Conservation (phyloP, 1,284 basidiomycete genomes). For the Pseudozyma thailandica region DNA sequence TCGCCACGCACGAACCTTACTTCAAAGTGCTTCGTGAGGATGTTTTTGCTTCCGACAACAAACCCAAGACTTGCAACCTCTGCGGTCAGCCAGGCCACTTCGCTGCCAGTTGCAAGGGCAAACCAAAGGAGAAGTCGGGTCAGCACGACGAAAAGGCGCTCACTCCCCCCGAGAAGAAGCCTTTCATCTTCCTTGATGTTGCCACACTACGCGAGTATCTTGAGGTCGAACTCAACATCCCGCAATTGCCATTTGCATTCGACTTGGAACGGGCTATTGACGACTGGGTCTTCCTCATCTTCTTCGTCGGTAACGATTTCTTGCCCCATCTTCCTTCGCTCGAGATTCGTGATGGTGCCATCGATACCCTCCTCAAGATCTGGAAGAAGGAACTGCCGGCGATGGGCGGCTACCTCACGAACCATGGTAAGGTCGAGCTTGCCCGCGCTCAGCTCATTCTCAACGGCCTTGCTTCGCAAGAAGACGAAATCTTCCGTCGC, state of each 20-base stretch:
- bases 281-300: conserved; percentile 99
- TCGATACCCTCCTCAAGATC: conserved; percentile 93
- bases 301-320: conserved; percentile 99
- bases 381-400: conserved; percentile 91
- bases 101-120: conserved; percentile 83
- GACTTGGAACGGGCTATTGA: conserved; percentile 96
- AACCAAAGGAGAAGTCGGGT: conserved; percentile 66
- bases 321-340: conserved; percentile 95
- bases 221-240: conserved; percentile 89
- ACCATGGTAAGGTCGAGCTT: conserved; percentile 89
- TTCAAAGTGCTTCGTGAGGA: conserved; percentile 98
- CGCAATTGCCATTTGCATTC: conserved; percentile 84
- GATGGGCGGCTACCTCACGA: conserved; percentile 97
- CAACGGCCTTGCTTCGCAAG: conserved; percentile 87
- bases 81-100: conserved; percentile 96
- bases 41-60: conserved; percentile 81
- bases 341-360: conserved; percentile 98
- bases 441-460: conserved; percentile 90
- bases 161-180: conserved; percentile 80
- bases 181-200: conserved; percentile 99
- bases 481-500: conserved; percentile 94
- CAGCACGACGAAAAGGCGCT: conserved; percentile 70
- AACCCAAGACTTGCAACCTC: conserved; percentile 78
- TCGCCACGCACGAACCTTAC: conserved; percentile 97
- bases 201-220: conserved; percentile 95